Evolutionary conservation across 495 filamentous ascomycete species (phyloP).

Genomic region (Penicillium diatomitis): DNA sequence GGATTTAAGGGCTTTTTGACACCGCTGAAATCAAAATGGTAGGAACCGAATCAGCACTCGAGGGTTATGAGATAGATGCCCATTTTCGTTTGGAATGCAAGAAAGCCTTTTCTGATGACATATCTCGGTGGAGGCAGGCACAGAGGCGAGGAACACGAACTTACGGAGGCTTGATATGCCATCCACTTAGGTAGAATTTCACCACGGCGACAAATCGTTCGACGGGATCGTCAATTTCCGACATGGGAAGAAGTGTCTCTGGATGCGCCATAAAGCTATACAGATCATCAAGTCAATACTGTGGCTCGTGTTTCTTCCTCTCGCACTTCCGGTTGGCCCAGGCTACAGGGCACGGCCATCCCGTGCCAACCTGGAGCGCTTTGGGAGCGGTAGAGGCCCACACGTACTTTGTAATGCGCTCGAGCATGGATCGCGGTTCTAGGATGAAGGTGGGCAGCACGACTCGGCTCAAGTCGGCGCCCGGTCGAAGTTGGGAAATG

Average conservation of each 20-base stretch:
- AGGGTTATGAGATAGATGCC: too few relatives aligned
- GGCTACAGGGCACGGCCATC: too few relatives aligned
- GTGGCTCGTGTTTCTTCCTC: not conserved
- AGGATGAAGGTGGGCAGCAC: constrained; percentile 96
- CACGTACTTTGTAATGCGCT: constrained; percentile 91
- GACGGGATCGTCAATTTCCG: constrained; percentile 80
- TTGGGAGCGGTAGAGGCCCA: not conserved
- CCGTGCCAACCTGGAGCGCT: not conserved
- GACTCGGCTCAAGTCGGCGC: constrained; percentile 89
- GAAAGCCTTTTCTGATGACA: too few relatives aligned
- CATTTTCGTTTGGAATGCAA: too few relatives aligned
- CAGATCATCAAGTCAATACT: not conserved
- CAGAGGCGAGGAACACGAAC: constrained; percentile 19
- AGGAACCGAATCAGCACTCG: not conserved
- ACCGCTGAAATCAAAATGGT: constrained; percentile 45
- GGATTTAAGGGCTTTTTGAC: constrained; percentile 99
- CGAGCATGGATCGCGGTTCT: constrained; percentile 94
- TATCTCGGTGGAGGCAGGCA: not conserved
- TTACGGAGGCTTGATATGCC: constrained; percentile 97
- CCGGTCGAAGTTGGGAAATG: constrained; percentile 91
- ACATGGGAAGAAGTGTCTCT: constrained; percentile 84
- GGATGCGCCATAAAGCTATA: constrained; percentile 98
- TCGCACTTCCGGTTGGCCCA: not conserved
- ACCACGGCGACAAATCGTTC: constrained; percentile 88
- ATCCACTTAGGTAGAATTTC: constrained; percentile 96